Evolutionary conservation across 129 eudicot species (phyloP), one percentile per base, ranked within the genome.

Genomic region (Deinandra increscens): DNA sequence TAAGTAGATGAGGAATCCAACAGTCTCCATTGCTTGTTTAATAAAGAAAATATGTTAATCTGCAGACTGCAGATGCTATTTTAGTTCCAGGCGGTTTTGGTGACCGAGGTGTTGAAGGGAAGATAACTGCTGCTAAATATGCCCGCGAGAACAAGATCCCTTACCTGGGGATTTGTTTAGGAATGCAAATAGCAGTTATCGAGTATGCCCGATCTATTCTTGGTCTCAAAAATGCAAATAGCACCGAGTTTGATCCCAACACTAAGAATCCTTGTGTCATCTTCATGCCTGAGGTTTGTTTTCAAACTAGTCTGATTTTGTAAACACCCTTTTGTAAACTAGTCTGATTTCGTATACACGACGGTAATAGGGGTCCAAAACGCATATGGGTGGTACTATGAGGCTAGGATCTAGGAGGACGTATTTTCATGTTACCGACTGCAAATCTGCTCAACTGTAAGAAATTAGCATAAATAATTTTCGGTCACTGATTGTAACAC

Each of bases 341-440:
- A 45, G 41, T 29, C 48, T 69, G 55, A 31, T 20, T 66, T 64
- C 67, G 50, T 68, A 73, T 64, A 23, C 42, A 18, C 42, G 41
- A 62, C 14, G 58, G 43, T 53, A 11, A 54, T 80, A 91, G 97
- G 97, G 96, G 49, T 91, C 96, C 7, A 91, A 88, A 79, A 91
- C 97, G 37, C 97, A 91, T 74, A 91, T 91, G 97, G 97, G 97
- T 75, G 97, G 96, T 53, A 91, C 97, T 20, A 91, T 91, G 97
- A 88, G 96, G 41, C 96, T 91, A 10, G 97, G 97, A 76, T 88
- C 97, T 70, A 85, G 97, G 87, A 88, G 90, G 78, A 91, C 97
- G 19, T 87, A 79, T 66, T 88, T 91, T 74, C 85, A 85, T 39
- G 85, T 66, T 37, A 68, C 80, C 29, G 82, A 83, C 39, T 81